Conservation (phyloP, 352 stramenopile species). For the Phytophthora ramorum region DNA sequence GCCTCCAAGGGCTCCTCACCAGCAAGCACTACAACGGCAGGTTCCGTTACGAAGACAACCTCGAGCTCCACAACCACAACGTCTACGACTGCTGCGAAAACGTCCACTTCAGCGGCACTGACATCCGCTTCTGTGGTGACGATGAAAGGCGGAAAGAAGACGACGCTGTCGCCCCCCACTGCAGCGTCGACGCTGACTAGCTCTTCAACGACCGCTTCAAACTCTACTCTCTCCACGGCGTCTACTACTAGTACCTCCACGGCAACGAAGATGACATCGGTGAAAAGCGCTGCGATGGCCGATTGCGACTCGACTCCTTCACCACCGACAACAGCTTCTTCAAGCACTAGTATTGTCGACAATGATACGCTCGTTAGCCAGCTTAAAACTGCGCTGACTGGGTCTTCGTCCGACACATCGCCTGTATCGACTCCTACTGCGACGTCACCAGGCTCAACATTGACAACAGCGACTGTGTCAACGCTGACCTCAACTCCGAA, state of each 20-base stretch:
- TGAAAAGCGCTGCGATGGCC: slow-evolving; percentile 3
- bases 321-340: neutral
- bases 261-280: slow-evolving; percentile 5
- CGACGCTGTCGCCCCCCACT: neutral
- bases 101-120: slow-evolving; percentile 4
- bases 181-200: slow-evolving; percentile 13
- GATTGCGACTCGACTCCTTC: neutral
- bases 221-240: neutral
- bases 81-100: slow-evolving; percentile 3
- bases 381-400: slow-evolving; percentile 18
- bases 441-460: neutral
- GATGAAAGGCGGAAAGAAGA: neutral
- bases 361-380: slow-evolving; percentile 18
- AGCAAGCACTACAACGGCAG: slow-evolving; percentile 1
- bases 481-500: neutral
- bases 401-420: neutral
- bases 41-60: neutral
- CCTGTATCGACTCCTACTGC: neutral
- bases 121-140: slow-evolving; percentile 24
- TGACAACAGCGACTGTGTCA: neutral
- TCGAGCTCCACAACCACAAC: slow-evolving; percentile 6
- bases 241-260: slow-evolving; percentile 12
- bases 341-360: slow-evolving; percentile 10
- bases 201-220: slow-evolving; percentile 6
- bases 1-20: neutral